phyloP scores from a whole-genome alignment of 352 stramenopile genomes.

The Phytophthora ramorum region DNA sequence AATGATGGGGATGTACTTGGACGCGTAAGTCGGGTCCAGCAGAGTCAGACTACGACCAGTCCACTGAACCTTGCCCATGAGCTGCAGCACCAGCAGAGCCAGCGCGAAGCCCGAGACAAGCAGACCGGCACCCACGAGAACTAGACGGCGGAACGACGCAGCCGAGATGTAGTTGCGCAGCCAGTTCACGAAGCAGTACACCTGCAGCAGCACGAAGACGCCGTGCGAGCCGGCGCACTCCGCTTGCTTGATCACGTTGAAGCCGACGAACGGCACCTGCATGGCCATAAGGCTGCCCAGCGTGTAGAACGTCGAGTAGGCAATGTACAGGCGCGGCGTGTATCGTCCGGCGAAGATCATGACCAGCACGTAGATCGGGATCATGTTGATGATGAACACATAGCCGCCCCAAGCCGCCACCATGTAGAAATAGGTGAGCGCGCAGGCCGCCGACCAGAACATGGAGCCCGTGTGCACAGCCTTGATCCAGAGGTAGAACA shows the following conservation, averaged over 20 bases:
- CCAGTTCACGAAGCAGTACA: constrained; percentile 82
- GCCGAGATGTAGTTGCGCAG: constrained; percentile 79
- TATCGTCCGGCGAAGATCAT: constrained; percentile 95
- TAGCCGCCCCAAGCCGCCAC: constrained; percentile 97
- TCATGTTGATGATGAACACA: constrained; percentile 99
- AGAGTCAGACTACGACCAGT: constrained; percentile 91
- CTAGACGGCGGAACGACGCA: constrained; percentile 76
- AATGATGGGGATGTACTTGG: constrained; percentile 96
- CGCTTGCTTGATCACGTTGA: constrained; percentile 94
- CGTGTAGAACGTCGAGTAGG: constrained; percentile 98
- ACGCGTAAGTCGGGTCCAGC: constrained; percentile 92
- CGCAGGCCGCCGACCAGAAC: constrained; percentile 80
- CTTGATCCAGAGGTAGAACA: constrained; percentile 98
- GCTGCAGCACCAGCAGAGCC: constrained; percentile 78
- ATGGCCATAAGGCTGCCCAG: constrained; percentile 97
- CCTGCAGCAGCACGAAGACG: constrained; percentile 95
- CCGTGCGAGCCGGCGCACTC: constrained; percentile 85
- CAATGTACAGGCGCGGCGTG: constrained; percentile 94
- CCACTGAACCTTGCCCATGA: constrained; percentile 90
- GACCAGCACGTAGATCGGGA: constrained; percentile 95
- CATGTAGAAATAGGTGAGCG: constrained; percentile 98
- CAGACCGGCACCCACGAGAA: constrained; percentile 63
- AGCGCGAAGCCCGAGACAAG: constrained; percentile 63
- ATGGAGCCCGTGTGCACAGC: constrained; percentile 92
- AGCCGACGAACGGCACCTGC: constrained; percentile 98